Evolutionary conservation across 495 filamentous ascomycete species (phyloP), one percentile per base, ranked within the genome.

Genomic region (Pseudomonodictys pantanalensis): DNA sequence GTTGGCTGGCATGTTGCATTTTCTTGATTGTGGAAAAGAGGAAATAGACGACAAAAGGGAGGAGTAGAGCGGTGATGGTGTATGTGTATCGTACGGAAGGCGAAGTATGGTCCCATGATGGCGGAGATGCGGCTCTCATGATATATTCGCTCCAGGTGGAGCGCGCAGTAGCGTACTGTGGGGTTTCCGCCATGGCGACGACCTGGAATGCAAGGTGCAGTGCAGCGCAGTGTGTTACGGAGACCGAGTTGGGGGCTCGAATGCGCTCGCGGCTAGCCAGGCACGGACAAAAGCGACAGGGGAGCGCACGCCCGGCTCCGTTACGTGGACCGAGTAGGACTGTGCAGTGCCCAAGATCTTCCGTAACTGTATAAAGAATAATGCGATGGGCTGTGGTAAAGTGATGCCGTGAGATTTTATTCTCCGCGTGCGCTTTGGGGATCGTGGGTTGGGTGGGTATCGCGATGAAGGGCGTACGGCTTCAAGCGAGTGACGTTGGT

Each of bases 241-340:
- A 56, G 7, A 56, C 53, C 53, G 53, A 56, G 53, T 56, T 15
- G 41, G 41, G 53, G 17, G 17, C 38, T 41, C 38, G 3, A 12
- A 12, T n/a, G 38, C 15, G 38, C n/a, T n/a, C n/a, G n/a, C n/a
- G n/a, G n/a, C n/a, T n/a, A n/a, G n/a, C n/a, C n/a, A n/a, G 38
- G 38, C 7, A 35, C 32, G 15, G 5, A 5, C 38, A 18, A 12
- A 18, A 5, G 38, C 38, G 20, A 15, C 38, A 41, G 38, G 38
- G 38, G 3, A 41, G 15, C 38, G 38, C 38, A 12, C 38, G 38
- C 38, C 38, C 20, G 38, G 38, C 38, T 15, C 38, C 38, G 38
- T 41, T 41, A 41, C 38, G 38, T 41, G 20, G 4, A n/a, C 38
- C 38, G 38, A 41, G 38, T 41, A 41, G 38, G 12, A 41, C 38